phyloP scores from a whole-genome alignment of 2,329 filamentous ascomycete species.

The Fusarium bulbicola region DNA sequence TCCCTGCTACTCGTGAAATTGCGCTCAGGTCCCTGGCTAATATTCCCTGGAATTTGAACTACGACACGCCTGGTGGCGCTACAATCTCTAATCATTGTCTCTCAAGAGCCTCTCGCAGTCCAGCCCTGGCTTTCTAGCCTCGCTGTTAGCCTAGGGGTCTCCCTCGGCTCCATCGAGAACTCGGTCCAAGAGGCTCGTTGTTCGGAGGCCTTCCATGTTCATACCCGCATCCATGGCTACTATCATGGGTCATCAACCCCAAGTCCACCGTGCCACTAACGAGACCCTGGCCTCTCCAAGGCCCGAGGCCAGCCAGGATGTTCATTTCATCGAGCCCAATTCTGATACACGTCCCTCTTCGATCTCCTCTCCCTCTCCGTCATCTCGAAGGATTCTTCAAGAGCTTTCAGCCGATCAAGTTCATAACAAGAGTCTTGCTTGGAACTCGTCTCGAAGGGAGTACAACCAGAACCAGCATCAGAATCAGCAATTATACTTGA shows the following conservation, averaged over 20 bases:
- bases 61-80: slow-evolving; percentile 29
- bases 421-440: slow-evolving; percentile 38
- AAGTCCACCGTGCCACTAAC: slow-evolving; percentile 30
- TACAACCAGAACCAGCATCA: not conserved
- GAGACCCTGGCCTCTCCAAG: slow-evolving; percentile 19
- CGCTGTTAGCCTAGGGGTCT: slow-evolving; percentile 12
- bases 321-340: slow-evolving; percentile 28
- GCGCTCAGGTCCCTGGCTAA: slow-evolving; percentile 29
- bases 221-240: slow-evolving; percentile 17
- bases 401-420: slow-evolving; percentile 41
- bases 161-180: slow-evolving; percentile 17
- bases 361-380: slow-evolving; percentile 28
- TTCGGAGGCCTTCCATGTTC: not conserved
- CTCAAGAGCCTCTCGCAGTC: slow-evolving; percentile 25
- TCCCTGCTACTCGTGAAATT: slow-evolving; percentile 43
- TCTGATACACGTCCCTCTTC: slow-evolving; percentile 22
- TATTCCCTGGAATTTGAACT: slow-evolving; percentile 25
- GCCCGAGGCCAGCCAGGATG: slow-evolving; percentile 25
- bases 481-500: slow-evolving; percentile 2
- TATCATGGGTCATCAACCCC: slow-evolving; percentile 34
- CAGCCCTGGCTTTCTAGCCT: slow-evolving; percentile 13
- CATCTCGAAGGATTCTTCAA: slow-evolving; percentile 38
- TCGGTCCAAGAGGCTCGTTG: not conserved
- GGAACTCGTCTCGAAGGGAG: slow-evolving; percentile 9
- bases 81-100: slow-evolving; percentile 30